Evolutionary conservation across 306 rosid species (phyloP).

Genomic region (Vigna unguiculata): DNA sequence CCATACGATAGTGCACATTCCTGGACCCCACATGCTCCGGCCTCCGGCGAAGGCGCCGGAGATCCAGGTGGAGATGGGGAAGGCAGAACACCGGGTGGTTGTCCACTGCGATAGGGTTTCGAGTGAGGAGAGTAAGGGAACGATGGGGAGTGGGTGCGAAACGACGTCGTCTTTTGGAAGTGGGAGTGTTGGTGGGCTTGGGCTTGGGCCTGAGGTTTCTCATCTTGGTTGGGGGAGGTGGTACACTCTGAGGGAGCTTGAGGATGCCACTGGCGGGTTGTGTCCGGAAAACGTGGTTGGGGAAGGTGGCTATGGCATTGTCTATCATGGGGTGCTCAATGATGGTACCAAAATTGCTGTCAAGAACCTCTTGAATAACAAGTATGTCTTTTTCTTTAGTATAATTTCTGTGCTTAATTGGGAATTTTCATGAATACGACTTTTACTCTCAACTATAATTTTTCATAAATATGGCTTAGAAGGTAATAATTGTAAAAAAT

Average conservation of each 20-base stretch:
- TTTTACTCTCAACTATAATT: neutral
- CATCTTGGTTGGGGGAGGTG: constrained; percentile 99
- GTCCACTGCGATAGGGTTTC: constrained; percentile 76
- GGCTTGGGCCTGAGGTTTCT: constrained; percentile 85
- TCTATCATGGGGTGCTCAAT: constrained; percentile 71
- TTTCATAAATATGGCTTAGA: neutral
- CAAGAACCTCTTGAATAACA: constrained; percentile 93
- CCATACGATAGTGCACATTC: constrained; percentile 75
- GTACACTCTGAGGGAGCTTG: constrained; percentile 94
- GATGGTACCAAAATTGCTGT: constrained; percentile 91
- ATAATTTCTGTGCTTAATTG: neutral
- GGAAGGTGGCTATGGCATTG: constrained; percentile 99
- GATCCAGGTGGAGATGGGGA: constrained; percentile 85
- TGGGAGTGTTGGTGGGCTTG: constrained; percentile 55
- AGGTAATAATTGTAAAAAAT: neutral
- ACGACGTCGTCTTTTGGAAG: constrained; percentile 65
- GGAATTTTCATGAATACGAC: neutral
- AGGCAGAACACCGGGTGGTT: constrained; percentile 71
- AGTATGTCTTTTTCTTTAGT: constrained; percentile 47
- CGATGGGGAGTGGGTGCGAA: constrained; percentile 63
- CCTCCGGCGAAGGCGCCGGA: constrained; percentile 57
- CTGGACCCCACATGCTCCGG: constrained; percentile 61
- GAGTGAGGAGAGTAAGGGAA: constrained; percentile 80
- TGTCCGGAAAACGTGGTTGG: constrained; percentile 90
- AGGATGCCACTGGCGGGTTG: constrained; percentile 88